A percentile compares a stretch with the other conserved stretches of the same genome.
phyloP scores from a whole-genome alignment of 208 protist species.

The Acanthamoeba healyi region DNA sequence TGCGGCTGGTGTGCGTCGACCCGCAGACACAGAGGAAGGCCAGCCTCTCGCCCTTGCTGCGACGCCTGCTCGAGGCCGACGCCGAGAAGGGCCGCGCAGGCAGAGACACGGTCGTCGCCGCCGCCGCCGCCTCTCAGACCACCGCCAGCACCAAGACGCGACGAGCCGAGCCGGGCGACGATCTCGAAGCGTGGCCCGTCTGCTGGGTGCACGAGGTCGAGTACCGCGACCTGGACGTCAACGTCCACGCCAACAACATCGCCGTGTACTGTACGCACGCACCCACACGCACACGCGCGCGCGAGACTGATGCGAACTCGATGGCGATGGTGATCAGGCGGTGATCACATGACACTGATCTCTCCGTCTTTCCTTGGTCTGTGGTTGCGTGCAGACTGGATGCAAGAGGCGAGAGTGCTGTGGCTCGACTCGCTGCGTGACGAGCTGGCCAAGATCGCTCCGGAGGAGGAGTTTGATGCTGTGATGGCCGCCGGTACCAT shows the following conservation, averaged over 20 bases:
- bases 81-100: not conserved
- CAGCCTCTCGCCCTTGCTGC: not conserved
- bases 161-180: not conserved
- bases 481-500: constrained; percentile 6
- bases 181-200: not conserved
- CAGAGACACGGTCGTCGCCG: not conserved
- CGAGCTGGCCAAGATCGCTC: constrained; percentile 38
- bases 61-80: constrained; percentile 2
- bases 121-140: not conserved
- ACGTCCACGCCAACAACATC: constrained; percentile 35
- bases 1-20: constrained; percentile 22
- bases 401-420: constrained; percentile 38
- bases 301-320: not conserved
- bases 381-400: constrained; percentile 14
- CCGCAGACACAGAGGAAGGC: constrained; percentile 29
- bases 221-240: constrained; percentile 23
- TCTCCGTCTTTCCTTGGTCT: no score
- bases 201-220: constrained; percentile 49
- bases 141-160: not conserved
- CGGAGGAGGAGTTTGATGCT: not conserved
- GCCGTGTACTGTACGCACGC: not conserved
- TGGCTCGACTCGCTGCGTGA: not conserved
- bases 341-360: not conserved
- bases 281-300: no score
- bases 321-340: not conserved